Evolutionary conservation across 352 stramenopile species (phyloP).

Genomic region (Phytopythium aichiense): DNA sequence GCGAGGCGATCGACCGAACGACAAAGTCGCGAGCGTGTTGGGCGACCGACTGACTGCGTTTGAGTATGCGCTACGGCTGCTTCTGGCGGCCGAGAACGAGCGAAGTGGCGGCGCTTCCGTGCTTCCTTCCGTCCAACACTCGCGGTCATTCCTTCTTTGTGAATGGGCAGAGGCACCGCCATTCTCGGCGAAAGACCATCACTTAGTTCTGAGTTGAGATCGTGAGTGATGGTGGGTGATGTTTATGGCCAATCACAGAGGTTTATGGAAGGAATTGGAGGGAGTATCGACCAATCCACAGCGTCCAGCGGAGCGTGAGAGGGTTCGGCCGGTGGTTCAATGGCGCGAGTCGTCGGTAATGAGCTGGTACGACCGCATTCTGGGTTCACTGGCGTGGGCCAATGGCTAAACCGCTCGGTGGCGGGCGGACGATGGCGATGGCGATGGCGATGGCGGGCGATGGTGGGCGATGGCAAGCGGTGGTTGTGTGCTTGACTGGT

Average conservation of each 20-base stretch:
- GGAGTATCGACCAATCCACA: not conserved
- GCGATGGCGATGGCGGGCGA: no score
- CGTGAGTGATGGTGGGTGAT: not conserved
- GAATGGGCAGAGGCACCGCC: not conserved
- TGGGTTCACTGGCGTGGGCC: not conserved
- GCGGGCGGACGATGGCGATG: no score
- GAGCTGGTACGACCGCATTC: constrained; percentile 2
- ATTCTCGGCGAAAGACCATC: not conserved
- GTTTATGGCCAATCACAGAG: not conserved
- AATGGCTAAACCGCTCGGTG: constrained; percentile 1
- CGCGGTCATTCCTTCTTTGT: not conserved
- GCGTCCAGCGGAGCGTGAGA: not conserved
- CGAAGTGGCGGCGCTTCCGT: not conserved
- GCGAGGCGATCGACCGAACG: not conserved
- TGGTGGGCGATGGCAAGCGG: no score
- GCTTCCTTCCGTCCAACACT: not conserved
- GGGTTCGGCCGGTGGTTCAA: not conserved
- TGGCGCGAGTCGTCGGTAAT: constrained; percentile 6
- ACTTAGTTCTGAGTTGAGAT: not conserved
- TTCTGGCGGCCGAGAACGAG: not conserved
- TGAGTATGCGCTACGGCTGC: constrained; percentile 1
- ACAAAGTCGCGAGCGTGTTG: not conserved
- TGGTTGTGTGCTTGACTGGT: no score
- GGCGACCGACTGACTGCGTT: not conserved
- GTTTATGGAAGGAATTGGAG: not conserved